Conservation (phyloP, 78 protist species). For the Dictyostelium purpureum region DNA sequence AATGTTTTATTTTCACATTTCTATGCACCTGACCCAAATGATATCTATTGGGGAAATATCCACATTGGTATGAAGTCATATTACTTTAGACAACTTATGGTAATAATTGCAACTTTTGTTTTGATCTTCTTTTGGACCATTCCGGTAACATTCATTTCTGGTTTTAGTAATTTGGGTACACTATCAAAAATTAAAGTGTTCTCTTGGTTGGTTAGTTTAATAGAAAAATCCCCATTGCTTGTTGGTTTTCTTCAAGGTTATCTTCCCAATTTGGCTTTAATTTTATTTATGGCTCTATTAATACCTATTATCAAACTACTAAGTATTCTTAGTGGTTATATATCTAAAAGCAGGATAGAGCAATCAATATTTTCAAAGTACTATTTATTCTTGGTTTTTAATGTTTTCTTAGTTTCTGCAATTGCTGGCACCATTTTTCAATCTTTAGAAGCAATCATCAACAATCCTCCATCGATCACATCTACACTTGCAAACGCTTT, state of each 20-base stretch:
- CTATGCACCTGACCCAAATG: constrained; percentile 25
- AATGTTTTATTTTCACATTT: not conserved
- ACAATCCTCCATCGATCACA: not conserved
- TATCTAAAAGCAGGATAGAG: not conserved
- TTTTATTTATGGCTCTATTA: constrained; percentile 50
- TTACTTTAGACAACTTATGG: not conserved
- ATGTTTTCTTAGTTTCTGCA: constrained; percentile 52
- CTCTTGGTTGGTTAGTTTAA: constrained; percentile 12
- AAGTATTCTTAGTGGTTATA: not conserved
- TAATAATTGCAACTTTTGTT: not conserved
- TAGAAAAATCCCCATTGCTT: not conserved
- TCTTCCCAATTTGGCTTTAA: constrained; percentile 20
- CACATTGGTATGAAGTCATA: constrained; percentile 12
- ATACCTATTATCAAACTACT: not conserved
- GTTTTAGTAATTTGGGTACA: constrained; percentile 36
- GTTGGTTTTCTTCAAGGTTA: constrained; percentile 39
- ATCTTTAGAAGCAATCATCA: constrained; percentile 14
- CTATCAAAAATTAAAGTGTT: constrained; percentile 22
- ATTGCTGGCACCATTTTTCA: constrained; percentile 55
- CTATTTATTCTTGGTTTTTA: constrained; percentile 62
- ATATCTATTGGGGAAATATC: constrained; percentile 38
- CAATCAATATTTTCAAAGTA: constrained; percentile 26
- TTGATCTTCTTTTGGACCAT: constrained; percentile 49
- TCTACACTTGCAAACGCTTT: constrained; percentile 15
- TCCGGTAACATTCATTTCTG: constrained; percentile 23